A percentile compares a stretch with the other conserved stretches of the same genome.
These are phyloP conservation scores for Aspergillus fijiensis DNA, from an alignment of 2,329 filamentous ascomycete species.

Conservation along the genomic window DNA sequence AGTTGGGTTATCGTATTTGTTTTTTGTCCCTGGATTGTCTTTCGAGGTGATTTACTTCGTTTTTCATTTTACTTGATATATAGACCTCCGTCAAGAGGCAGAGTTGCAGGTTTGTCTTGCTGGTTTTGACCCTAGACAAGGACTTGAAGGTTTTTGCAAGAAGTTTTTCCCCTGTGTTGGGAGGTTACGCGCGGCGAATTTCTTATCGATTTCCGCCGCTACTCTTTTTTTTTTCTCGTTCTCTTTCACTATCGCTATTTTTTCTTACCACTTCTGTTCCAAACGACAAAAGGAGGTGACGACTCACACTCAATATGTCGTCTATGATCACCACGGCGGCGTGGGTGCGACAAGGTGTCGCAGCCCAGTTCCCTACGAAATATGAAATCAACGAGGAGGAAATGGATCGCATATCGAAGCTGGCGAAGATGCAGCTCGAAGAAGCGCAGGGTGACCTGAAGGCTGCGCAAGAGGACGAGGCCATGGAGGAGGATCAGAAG, in stretches of 20 bases:
- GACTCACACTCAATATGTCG: constrained; percentile 30
- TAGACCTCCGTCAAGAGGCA: no score
- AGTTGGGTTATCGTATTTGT: not conserved
- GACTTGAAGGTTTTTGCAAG: no score
- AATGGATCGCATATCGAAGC: constrained; percentile 70
- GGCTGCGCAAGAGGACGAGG: constrained; percentile 60
- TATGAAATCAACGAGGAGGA: constrained; percentile 75
- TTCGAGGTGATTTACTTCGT: no score
- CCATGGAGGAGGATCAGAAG: constrained; percentile 39
- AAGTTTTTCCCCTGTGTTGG: not conserved
- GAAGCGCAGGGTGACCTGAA: constrained; percentile 86
- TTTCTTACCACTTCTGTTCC: not conserved
- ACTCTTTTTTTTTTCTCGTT: constrained; percentile 7
- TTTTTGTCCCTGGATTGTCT: not conserved
- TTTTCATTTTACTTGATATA: no score
- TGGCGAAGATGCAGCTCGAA: constrained; percentile 78
- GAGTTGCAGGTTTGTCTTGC: no score
- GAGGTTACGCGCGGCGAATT: not conserved
- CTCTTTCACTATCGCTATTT: not conserved
- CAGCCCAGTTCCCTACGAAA: constrained; percentile 72
- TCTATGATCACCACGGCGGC: constrained; percentile 73
- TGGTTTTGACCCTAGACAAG: no score
- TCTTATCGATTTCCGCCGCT: not conserved
- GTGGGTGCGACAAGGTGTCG: constrained; percentile 75
- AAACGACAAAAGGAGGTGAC: not conserved